Evolutionary conservation across 495 filamentous ascomycete species (phyloP), one percentile per base, ranked within the genome.

Genomic region (Aspergillus nanangensis): DNA sequence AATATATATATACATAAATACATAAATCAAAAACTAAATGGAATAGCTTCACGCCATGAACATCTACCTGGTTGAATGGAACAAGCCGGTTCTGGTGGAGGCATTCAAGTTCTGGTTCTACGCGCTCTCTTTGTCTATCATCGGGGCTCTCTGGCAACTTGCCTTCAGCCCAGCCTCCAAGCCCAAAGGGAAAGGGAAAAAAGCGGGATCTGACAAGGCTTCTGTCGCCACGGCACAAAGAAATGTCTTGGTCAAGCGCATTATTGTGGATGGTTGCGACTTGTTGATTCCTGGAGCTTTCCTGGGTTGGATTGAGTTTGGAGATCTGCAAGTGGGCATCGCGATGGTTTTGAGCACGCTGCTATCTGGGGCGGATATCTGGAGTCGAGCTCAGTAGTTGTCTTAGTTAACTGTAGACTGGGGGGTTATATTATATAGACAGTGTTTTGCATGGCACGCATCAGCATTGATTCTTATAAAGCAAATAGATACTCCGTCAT

Each of bases 81-180:
- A 64, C 39, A 50, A 41, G 9, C 35, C 40, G 0, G 49, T 69
- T 2, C 51, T 63, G 36, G 41, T 74, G n/a, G 78, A 86, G 52
- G 80, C 70, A 3, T 80, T 83, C 57, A 68, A 75, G 43, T 82
- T 83, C 55, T 87, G 83, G 83, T 78, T 84, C 43, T 78, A 80
- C 45, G 70, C 73, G 0, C 53, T 87, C 3, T 57, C 45, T 7
- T 48, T 72, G 22, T 69, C 67, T 3, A 5, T 72, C 7, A 19
- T 53, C 0, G 62, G 64, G 7, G 41, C 52, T 9, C 10, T 64
- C 2, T 61, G 56, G 42, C 40, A 38, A 0, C 47, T 69, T 10
- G 44, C 64, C 3, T 58, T 57, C 36, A 18, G 38, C 48, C 34
- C 5, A 29, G 7, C 8, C 7, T 22, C 14, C 7, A 23, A 38